Percentiles rank a stretch among this genome's conserved stretches.
Conservation (phyloP, 495 filamentous ascomycete species). For the Cercophora scortea region DNA sequence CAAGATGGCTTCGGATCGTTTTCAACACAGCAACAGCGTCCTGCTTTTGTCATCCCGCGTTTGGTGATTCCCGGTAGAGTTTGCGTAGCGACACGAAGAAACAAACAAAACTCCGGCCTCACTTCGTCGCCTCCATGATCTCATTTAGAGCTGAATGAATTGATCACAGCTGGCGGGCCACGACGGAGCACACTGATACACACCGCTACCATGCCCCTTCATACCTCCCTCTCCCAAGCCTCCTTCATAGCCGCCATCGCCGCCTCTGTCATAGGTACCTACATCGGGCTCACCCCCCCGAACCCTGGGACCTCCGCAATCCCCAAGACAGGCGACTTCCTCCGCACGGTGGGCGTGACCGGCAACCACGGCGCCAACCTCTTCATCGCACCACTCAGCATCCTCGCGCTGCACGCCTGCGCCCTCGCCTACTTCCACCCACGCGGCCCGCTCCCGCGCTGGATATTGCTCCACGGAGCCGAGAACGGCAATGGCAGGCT, state of each 20-base stretch:
- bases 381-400: slow-evolving; percentile 1
- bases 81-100: too few species aligned
- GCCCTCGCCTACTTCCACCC: slow-evolving; percentile 20
- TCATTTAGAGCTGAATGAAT: too few species aligned
- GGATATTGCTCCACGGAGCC: slow-evolving; percentile 5
- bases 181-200: too few species aligned
- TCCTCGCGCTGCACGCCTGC: slow-evolving; percentile 9
- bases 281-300: slow-evolving; percentile 11
- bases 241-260: slow-evolving; percentile 7
- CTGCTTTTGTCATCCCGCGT: too few species aligned
- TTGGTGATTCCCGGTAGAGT: too few species aligned
- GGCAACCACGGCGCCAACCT: slow-evolving; percentile 1
- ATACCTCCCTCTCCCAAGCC: neutral
- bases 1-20: too few species aligned
- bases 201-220: neutral
- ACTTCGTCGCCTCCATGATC: too few species aligned
- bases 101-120: too few species aligned
- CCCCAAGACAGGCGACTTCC: slow-evolving; percentile 12
- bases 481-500: slow-evolving; percentile 14
- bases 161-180: too few species aligned
- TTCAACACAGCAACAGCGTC: too few species aligned
- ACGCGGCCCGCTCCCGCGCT: slow-evolving; percentile 12
- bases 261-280: slow-evolving; percentile 8
- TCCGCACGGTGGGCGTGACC: slow-evolving; percentile 8
- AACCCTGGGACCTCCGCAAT: slow-evolving; percentile 4